These are phyloP conservation scores for Euphorbia lathyris DNA, from an alignment of 345 rosid genomes.

Conservation along the genomic window DNA sequence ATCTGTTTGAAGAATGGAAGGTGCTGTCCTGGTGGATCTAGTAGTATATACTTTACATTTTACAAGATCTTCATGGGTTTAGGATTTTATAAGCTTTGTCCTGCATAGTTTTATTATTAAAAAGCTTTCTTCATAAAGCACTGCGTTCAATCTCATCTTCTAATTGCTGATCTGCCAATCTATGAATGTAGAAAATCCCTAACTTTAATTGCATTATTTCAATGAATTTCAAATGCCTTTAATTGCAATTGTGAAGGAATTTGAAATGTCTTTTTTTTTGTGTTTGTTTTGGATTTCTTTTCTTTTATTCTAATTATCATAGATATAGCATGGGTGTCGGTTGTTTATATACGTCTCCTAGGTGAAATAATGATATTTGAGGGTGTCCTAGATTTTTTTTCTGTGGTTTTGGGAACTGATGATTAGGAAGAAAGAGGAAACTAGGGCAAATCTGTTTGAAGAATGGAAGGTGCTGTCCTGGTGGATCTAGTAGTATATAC, in stretches of 20 bases:
- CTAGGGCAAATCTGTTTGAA: not conserved
- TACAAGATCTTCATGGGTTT: not conserved
- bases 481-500: not conserved
- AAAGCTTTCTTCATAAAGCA: not conserved
- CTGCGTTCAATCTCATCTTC: not conserved
- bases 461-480: not conserved
- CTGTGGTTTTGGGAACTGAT: not conserved
- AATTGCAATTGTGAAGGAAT: not conserved
- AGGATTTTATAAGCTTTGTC: not conserved
- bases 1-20: not conserved
- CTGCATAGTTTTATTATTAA: not conserved
- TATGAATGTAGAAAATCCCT: not conserved
- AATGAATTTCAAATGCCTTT: not conserved
- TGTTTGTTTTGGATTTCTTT: not conserved
- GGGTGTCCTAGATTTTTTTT: not conserved
- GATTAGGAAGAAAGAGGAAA: not conserved
- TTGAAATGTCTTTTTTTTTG: not conserved
- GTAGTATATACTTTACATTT: not conserved
- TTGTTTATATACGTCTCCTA: not conserved
- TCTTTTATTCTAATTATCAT: not conserved
- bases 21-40: not conserved
- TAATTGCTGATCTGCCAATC: not conserved
- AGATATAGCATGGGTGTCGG: not conserved
- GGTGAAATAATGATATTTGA: not conserved
- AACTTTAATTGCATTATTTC: not conserved